phyloP scores from a whole-genome alignment of 805 yeast genomes.

The Lipomyces spencermartinsiae region DNA sequence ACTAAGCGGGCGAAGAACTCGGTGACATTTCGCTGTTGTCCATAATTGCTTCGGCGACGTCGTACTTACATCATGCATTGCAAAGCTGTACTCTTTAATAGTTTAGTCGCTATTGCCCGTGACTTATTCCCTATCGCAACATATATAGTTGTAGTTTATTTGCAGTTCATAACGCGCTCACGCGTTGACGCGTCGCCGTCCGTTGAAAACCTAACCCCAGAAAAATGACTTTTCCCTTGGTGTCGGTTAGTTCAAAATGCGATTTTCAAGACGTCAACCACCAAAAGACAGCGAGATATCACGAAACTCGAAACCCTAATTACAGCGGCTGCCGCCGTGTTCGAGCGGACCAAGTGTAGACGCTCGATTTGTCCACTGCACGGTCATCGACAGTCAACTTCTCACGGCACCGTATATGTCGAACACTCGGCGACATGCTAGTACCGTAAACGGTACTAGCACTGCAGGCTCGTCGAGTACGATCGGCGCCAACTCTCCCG shows the following conservation, averaged over 20 bases:
- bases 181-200: not conserved
- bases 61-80: conserved; percentile 1
- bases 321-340: too few relatives aligned
- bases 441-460: conserved; percentile 4
- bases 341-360: too few relatives aligned
- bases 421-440: conserved; percentile 24
- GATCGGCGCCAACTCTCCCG: not conserved
- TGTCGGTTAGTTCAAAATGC: not conserved
- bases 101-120: not conserved
- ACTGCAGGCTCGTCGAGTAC: not conserved
- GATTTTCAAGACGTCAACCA: not conserved
- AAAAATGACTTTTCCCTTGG: not conserved
- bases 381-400: not conserved
- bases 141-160: not conserved
- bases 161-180: not conserved
- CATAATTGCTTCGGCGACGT: conserved; percentile 16
- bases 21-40: conserved; percentile 35
- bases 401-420: conserved; percentile 14
- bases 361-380: not conserved
- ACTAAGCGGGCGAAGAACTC: conserved; percentile 31
- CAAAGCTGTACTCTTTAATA: too few relatives aligned
- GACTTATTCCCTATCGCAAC: not conserved
- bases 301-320: not conserved
- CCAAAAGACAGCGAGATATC: not conserved
- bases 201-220: not conserved